Base-by-base conservation (phyloP, 2,329 filamentous ascomycete species). In the Fusarium sp. region DNA sequence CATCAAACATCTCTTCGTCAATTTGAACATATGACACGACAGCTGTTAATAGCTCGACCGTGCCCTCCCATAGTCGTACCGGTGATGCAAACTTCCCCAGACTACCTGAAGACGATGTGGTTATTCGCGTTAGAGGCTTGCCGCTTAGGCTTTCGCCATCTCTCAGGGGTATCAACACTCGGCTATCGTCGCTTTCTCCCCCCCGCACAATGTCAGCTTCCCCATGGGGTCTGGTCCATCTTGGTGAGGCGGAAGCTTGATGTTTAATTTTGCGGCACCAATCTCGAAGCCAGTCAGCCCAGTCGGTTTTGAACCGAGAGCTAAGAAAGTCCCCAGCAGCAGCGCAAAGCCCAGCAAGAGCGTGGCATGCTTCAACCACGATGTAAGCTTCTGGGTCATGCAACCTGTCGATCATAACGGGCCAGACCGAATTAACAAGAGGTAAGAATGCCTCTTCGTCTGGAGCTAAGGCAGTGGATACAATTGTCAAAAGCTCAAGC, bases 351-450 rank as follows among this genome's bases (percentile, higher is more conserved):
- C 86, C 82, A 4, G 83, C 83, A 5, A 98, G 83, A 1, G 93
- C 87, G 16, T 89, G 85, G 62, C 93, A 89, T 8, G 93, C 90
- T 18, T 90, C 88, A 11, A 91, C 86, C 4, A 87, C 87, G 12
- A 98, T 87, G 75, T 89, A 92, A 0, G 88, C 82, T 77, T 93
- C 90, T 6, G 81, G 69, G 68, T 93, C 92, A 69, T 89, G 87
- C 8, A 93, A 82, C 25, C 90, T 85, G n/a, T 85, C 84, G 3
- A 91, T 82, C 7, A 97, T 82, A 9, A 97, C 91, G 0, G 94
- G 94, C 95, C 95, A 99, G 10, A 98, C 84, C 5, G 92, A 90
- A 79, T 98, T 96, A 72, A 98, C 89, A 0, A 98, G 85, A 0
- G 96, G 96, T 3, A 99, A 82, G 77, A 97, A 98, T 0, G 89